Conservation (phyloP, 345 rosid genomes). For the Arabis hirsuta region DNA sequence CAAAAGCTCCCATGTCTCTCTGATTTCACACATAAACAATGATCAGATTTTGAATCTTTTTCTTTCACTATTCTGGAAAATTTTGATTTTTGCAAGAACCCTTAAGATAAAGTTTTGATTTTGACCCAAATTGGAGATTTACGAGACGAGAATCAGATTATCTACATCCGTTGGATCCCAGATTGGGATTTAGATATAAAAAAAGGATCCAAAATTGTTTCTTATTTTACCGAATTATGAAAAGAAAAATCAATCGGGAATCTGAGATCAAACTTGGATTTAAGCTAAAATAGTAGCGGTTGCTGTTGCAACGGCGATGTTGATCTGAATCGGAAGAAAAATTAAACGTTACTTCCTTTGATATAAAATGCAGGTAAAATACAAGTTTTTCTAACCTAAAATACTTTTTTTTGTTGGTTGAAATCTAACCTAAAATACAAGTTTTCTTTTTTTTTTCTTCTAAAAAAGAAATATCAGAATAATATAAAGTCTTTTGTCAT, state of each 20-base stretch:
- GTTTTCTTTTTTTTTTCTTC: no score
- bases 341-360: no score
- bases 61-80: no score
- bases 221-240: not conserved
- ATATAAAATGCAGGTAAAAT: no score
- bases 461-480: no score
- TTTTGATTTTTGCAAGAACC: not conserved
- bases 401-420: no score
- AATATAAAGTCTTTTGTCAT: no score
- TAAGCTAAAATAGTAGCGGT: not conserved
- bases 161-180: not conserved
- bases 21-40: not conserved
- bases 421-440: no score
- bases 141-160: not conserved
- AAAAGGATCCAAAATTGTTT: not conserved
- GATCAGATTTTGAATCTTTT: not conserved
- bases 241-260: not conserved
- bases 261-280: slow-evolving; percentile 23
- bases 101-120: not conserved
- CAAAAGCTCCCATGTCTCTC: slow-evolving; percentile 71
- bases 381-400: no score
- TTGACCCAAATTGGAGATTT: not conserved
- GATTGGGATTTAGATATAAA: no score
- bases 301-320: not conserved
- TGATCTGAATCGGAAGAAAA: slow-evolving; percentile 8